These are phyloP conservation scores for Postia placenta DNA, from an alignment of 768 basidiomycete species.

Conservation along the genomic window DNA sequence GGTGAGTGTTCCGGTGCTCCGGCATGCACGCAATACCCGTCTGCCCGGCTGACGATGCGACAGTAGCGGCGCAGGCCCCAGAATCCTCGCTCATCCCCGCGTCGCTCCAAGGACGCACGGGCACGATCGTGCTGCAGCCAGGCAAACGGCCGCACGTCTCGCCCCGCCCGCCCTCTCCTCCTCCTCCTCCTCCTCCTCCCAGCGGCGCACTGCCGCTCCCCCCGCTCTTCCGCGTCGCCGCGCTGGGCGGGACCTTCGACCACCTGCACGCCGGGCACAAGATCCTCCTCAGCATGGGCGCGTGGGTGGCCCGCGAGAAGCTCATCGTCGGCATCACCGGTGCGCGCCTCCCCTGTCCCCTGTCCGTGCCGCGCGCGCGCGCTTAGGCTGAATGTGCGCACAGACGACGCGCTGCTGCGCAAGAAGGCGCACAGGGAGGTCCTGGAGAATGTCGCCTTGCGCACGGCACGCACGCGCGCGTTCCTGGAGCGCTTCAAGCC, in stretches of 20 bases:
- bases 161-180: slow-evolving; percentile 7
- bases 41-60: no score
- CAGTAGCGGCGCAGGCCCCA: no score
- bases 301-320: slow-evolving; percentile 73
- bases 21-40: no score
- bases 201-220: slow-evolving; percentile 14
- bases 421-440: slow-evolving; percentile 68
- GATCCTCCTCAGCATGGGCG: slow-evolving; percentile 89
- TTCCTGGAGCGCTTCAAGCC: slow-evolving; percentile 74
- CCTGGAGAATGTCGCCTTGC: slow-evolving; percentile 52
- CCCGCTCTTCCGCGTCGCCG: slow-evolving; percentile 57
- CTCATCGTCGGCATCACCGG: slow-evolving; percentile 89
- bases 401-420: slow-evolving; percentile 65
- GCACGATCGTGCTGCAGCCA: slow-evolving; percentile 12
- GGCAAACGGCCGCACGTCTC: slow-evolving; percentile 4
- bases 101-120: not conserved
- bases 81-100: slow-evolving; percentile 5
- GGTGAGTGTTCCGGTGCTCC: slow-evolving; percentile 17
- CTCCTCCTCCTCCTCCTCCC: slow-evolving; percentile 3
- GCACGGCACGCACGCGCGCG: slow-evolving; percentile 50
- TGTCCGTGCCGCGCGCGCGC: not conserved
- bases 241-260: slow-evolving; percentile 94
- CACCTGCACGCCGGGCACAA: slow-evolving; percentile 97
- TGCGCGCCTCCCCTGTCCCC: slow-evolving; percentile 29
- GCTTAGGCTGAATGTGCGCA: not conserved